Conservation (phyloP, 768 basidiomycete species). For the Tulasnella sp. region DNA sequence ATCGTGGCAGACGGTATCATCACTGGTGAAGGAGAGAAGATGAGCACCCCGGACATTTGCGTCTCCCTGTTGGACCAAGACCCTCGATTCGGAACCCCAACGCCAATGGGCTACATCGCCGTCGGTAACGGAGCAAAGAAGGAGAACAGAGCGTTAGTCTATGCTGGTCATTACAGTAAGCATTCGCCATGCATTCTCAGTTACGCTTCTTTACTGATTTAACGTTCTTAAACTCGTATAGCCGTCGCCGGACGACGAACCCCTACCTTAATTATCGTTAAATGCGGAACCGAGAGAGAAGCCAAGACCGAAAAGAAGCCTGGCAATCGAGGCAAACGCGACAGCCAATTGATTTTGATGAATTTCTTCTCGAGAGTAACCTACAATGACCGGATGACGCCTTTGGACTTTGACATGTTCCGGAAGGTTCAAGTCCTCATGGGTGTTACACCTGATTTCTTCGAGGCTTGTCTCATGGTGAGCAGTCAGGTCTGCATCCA, state of each 20-base stretch:
- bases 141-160: slow-evolving; percentile 95
- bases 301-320: slow-evolving; percentile 85
- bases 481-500: slow-evolving; percentile 41
- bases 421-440: slow-evolving; percentile 93
- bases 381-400: slow-evolving; percentile 98
- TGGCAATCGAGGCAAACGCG: slow-evolving; percentile 97
- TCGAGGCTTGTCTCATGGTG: slow-evolving; percentile 97
- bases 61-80: slow-evolving; percentile 90
- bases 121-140: slow-evolving; percentile 88
- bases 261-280: slow-evolving; percentile 91
- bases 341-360: slow-evolving; percentile 98
- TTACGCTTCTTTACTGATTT: not conserved
- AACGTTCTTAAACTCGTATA: not conserved
- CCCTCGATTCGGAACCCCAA: slow-evolving; percentile 92
- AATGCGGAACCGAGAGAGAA: slow-evolving; percentile 91
- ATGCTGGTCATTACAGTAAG: slow-evolving; percentile 99
- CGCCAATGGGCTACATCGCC: slow-evolving; percentile 89
- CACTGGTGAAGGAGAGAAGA: slow-evolving; percentile 94
- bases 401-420: slow-evolving; percentile 97
- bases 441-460: slow-evolving; percentile 99
- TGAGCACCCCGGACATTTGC: slow-evolving; percentile 95
- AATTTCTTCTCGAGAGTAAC: slow-evolving; percentile 99
- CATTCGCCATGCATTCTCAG: slow-evolving; percentile 35
- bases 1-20: slow-evolving; percentile 99
- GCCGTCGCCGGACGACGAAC: slow-evolving; percentile 87